Evolutionary conservation across 148 eudicot genomes (phyloP).

Genomic region (Fagopyrum tataricum): DNA sequence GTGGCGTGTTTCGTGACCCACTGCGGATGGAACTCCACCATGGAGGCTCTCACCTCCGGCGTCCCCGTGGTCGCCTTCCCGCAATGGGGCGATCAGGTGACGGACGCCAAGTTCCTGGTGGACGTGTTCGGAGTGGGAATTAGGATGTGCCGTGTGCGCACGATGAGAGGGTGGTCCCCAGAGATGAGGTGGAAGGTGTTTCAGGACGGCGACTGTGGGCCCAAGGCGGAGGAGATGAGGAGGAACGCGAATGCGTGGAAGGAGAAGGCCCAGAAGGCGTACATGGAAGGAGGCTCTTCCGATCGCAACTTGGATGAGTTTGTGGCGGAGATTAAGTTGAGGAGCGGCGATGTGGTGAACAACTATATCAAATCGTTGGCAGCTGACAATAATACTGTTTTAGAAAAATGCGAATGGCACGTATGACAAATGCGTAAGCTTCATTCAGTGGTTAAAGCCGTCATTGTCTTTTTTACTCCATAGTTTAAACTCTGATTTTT

Average conservation of each 20-base stretch:
- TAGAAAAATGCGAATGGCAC: too few species aligned
- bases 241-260: slow-evolving; percentile 55
- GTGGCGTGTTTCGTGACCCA: slow-evolving; percentile 76
- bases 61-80: slow-evolving; percentile 79
- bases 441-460: too few species aligned
- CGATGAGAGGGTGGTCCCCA: slow-evolving; percentile 33
- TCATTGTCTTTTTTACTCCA: too few species aligned
- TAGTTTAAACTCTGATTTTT: background rate
- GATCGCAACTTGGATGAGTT: slow-evolving; percentile 41
- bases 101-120: slow-evolving; percentile 65
- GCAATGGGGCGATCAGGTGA: slow-evolving; percentile 83
- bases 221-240: slow-evolving; percentile 47
- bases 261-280: slow-evolving; percentile 47
- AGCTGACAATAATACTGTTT: background rate
- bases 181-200: slow-evolving; percentile 52
- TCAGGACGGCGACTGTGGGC: slow-evolving; percentile 42
- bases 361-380: background rate
- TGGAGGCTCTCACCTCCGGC: slow-evolving; percentile 62
- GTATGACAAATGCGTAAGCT: too few species aligned
- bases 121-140: slow-evolving; percentile 50
- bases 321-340: slow-evolving; percentile 39
- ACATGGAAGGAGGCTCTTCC: slow-evolving; percentile 66
- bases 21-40: slow-evolving; percentile 92
- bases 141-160: slow-evolving; percentile 50
- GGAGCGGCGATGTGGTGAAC: slow-evolving; percentile 20